Evolutionary conservation across 1,139 yeast genomes (phyloP).

Genomic region (Ashbya aceris): DNA sequence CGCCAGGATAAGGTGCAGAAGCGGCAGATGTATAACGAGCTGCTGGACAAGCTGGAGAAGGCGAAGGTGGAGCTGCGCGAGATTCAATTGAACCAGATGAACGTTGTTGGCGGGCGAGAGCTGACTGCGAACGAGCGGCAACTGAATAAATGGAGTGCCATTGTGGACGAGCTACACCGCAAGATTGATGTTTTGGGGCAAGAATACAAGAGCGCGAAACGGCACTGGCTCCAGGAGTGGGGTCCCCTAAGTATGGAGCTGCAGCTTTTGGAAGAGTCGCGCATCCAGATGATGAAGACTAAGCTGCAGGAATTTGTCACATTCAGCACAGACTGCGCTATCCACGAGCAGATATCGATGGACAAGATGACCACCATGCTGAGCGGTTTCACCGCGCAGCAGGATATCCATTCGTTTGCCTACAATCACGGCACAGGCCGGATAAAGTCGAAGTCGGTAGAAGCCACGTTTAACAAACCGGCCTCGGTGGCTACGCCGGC

Average conservation of each 20-base stretch:
- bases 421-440: slow-evolving; percentile 29
- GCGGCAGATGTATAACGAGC: slow-evolving; percentile 23
- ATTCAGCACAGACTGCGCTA: slow-evolving; percentile 18
- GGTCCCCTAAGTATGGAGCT: slow-evolving; percentile 53
- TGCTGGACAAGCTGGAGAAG: slow-evolving; percentile 21
- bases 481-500: slow-evolving; percentile 1
- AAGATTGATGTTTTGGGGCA: slow-evolving; percentile 46
- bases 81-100: slow-evolving; percentile 38
- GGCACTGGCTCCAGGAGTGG: slow-evolving; percentile 78
- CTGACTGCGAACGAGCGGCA: slow-evolving; percentile 58
- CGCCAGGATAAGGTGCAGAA: slow-evolving; percentile 25
- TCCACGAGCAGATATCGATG: slow-evolving; percentile 23
- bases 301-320: slow-evolving; percentile 73
- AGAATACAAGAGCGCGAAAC: slow-evolving; percentile 48
- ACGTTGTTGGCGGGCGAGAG: slow-evolving; percentile 73
- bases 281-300: slow-evolving; percentile 65
- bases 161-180: slow-evolving; percentile 41
- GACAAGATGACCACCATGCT: slow-evolving; percentile 20
- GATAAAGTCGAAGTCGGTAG: slow-evolving; percentile 15
- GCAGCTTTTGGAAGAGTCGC: slow-evolving; percentile 69
- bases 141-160: slow-evolving; percentile 44
- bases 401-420: slow-evolving; percentile 26
- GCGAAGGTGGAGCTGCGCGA: slow-evolving; percentile 22
- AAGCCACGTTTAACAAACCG: slow-evolving; percentile 2
- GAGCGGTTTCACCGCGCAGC: slow-evolving; percentile 23